phyloP scores from a whole-genome alignment of 1,139 yeast species.

The Nakaseomyces kungkrabaensis region DNA sequence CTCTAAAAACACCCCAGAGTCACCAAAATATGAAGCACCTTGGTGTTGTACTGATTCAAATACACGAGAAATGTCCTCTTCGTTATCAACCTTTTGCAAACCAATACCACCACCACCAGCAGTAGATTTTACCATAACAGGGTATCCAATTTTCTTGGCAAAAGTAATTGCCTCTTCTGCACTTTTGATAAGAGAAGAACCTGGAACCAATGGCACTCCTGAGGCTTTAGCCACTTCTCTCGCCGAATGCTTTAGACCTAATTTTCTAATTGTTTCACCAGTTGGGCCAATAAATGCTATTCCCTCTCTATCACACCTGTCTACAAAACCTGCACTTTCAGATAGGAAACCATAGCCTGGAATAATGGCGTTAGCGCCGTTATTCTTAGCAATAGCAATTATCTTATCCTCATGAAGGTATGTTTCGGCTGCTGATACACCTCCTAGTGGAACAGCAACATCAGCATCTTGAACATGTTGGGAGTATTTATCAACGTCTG shows the following conservation, averaged over 20 bases:
- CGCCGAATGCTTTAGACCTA: slow-evolving; percentile 93
- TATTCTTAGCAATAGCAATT: slow-evolving; percentile 68
- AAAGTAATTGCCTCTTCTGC: slow-evolving; percentile 64
- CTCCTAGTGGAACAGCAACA: slow-evolving; percentile 66
- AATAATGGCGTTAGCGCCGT: slow-evolving; percentile 83
- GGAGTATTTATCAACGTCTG: slow-evolving; percentile 83
- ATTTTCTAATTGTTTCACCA: slow-evolving; percentile 79
- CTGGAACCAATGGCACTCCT: slow-evolving; percentile 91
- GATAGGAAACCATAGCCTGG: slow-evolving; percentile 97
- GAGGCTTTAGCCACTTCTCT: slow-evolving; percentile 85
- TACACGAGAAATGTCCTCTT: slow-evolving; percentile 68
- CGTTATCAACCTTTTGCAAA: slow-evolving; percentile 79
- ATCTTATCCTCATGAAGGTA: slow-evolving; percentile 80
- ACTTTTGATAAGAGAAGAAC: slow-evolving; percentile 67
- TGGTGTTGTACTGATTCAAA: slow-evolving; percentile 89
- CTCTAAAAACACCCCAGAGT: slow-evolving; percentile 89
- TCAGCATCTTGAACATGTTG: slow-evolving; percentile 81
- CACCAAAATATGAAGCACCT: slow-evolving; percentile 87
- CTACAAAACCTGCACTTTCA: slow-evolving; percentile 93
- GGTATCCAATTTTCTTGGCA: slow-evolving; percentile 76
- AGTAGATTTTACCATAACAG: slow-evolving; percentile 92
- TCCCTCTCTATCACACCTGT: slow-evolving; percentile 71
- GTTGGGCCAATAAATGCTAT: slow-evolving; percentile 92
- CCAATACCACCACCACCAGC: slow-evolving; percentile 99
- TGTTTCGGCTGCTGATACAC: slow-evolving; percentile 80